A percentile compares a stretch with the other conserved stretches of the same genome.
phyloP scores from a whole-genome alignment of 805 yeast genomes.

The Scheffersomyces ergatensis region DNA sequence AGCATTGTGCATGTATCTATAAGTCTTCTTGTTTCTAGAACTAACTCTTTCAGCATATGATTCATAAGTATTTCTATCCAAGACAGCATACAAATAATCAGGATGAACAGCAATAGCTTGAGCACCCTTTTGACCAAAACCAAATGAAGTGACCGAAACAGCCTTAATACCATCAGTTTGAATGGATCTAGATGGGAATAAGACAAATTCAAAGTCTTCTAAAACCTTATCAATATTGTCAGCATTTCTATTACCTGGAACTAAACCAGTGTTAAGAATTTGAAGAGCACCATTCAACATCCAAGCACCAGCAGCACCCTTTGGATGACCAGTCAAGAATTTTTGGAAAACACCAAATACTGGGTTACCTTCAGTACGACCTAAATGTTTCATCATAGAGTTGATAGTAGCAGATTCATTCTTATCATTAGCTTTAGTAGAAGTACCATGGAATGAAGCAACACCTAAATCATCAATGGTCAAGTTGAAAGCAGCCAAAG shows the following conservation, averaged over 20 bases:
- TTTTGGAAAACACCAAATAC: slow-evolving; percentile 98
- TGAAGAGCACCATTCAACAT: slow-evolving; percentile 98
- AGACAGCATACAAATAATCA: slow-evolving; percentile 85
- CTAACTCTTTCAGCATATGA: slow-evolving; percentile 68
- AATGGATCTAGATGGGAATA: slow-evolving; percentile 90
- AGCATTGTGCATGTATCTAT: slow-evolving; percentile 94
- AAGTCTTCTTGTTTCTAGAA: slow-evolving; percentile 83
- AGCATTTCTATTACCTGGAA: slow-evolving; percentile 99
- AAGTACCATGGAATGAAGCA: slow-evolving; percentile 99
- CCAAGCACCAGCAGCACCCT: slow-evolving; percentile 99
- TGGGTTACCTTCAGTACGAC: slow-evolving; percentile 97
- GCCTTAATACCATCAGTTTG: slow-evolving; percentile 98
- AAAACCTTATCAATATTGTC: slow-evolving; percentile 87
- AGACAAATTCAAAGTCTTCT: slow-evolving; percentile 81
- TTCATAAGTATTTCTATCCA: slow-evolving; percentile 70
- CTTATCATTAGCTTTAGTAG: slow-evolving; percentile 98
- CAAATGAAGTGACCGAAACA: slow-evolving; percentile 93
- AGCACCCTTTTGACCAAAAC: slow-evolving; percentile 99
- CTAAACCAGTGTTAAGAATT: slow-evolving; percentile 85
- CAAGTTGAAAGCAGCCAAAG: slow-evolving; percentile 89
- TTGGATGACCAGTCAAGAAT: slow-evolving; percentile 98
- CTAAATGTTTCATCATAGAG: slow-evolving; percentile 90
- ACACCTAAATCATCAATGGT: slow-evolving; percentile 94
- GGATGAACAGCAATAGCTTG: slow-evolving; percentile 91
- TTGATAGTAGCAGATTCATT: slow-evolving; percentile 92